A percentile compares a stretch with the other conserved stretches of the same genome.
phyloP scores from a whole-genome alignment of 1,284 basidiomycete species.

The Sanghuangporus weigelae region DNA sequence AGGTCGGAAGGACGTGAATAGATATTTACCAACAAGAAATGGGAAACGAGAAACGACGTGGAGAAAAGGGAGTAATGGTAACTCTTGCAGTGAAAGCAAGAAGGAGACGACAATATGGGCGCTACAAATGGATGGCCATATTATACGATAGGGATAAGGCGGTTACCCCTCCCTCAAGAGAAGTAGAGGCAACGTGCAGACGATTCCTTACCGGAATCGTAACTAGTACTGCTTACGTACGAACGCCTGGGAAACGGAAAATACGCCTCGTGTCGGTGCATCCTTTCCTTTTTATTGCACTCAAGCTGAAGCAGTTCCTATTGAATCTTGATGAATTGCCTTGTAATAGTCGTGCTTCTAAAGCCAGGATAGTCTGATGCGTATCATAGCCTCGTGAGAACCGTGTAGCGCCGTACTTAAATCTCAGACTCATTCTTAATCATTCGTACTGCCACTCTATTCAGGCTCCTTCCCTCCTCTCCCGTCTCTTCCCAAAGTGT shows the following conservation, averaged over 20 bases:
- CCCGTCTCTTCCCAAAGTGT: not conserved
- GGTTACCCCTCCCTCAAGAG: constrained; percentile 23
- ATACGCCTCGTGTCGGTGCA: not conserved
- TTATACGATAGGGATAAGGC: constrained; percentile 26
- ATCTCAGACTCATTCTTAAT: not conserved
- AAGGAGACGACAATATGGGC: constrained; percentile 26
- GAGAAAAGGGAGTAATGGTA: not conserved
- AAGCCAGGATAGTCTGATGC: not conserved
- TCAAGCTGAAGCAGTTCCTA: not conserved
- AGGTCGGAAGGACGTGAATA: constrained; percentile 20
- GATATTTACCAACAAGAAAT: constrained; percentile 22
- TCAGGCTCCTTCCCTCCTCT: not conserved
- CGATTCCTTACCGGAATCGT: too few relatives aligned
- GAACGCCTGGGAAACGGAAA: not conserved
- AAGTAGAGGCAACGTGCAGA: constrained; percentile 34
- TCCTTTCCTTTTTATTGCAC: not conserved
- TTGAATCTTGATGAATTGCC: not conserved
- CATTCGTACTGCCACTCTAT: not conserved
- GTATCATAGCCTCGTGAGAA: not conserved
- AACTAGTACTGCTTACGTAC: not conserved
- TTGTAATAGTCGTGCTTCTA: not conserved
- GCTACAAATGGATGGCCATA: constrained; percentile 26
- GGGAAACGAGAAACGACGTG: constrained; percentile 10
- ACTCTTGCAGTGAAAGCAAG: constrained; percentile 16
- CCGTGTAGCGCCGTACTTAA: not conserved